phyloP scores from a whole-genome alignment of 2,329 filamentous ascomycete genomes.

The Alternaria angustiovoidea region DNA sequence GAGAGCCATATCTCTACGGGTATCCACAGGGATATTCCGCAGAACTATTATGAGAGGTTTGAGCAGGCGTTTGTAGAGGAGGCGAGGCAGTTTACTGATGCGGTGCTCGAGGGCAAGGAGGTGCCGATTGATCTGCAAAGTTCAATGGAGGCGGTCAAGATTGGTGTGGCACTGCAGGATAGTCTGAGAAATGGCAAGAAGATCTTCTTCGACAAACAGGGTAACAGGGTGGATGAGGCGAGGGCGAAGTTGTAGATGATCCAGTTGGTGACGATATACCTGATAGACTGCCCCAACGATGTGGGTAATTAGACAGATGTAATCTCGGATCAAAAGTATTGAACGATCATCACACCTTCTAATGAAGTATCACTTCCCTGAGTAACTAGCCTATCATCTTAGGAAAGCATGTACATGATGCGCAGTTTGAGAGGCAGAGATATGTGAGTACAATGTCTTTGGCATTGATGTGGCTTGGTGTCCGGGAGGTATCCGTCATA shows the following conservation, averaged over 20 bases:
- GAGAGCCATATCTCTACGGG: constrained; percentile 63
- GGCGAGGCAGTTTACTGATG: constrained; percentile 68
- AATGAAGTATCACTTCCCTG: neutral
- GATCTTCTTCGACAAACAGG: constrained; percentile 64
- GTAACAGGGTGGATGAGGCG: constrained; percentile 54
- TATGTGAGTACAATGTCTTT: neutral
- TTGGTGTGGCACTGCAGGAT: constrained; percentile 63
- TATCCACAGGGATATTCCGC: constrained; percentile 67
- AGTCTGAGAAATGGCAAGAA: constrained; percentile 55
- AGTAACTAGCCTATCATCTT: neutral
- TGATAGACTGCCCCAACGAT: neutral
- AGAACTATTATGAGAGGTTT: constrained; percentile 70
- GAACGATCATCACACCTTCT: neutral
- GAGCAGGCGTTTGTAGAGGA: constrained; percentile 70
- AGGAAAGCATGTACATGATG: too few species aligned
- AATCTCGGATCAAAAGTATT: neutral
- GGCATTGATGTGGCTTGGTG: neutral
- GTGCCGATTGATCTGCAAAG: constrained; percentile 65
- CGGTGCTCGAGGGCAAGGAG: constrained; percentile 63
- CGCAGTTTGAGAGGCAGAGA: neutral
- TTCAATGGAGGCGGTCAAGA: constrained; percentile 67
- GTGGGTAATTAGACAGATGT: neutral
- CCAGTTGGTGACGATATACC: neutral
- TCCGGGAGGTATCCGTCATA: neutral
- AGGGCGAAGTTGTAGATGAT: constrained; percentile 47